These are phyloP conservation scores for Hortaea sp. DNA, from an alignment of 2,329 filamentous ascomycete species.

Conservation along the genomic window DNA sequence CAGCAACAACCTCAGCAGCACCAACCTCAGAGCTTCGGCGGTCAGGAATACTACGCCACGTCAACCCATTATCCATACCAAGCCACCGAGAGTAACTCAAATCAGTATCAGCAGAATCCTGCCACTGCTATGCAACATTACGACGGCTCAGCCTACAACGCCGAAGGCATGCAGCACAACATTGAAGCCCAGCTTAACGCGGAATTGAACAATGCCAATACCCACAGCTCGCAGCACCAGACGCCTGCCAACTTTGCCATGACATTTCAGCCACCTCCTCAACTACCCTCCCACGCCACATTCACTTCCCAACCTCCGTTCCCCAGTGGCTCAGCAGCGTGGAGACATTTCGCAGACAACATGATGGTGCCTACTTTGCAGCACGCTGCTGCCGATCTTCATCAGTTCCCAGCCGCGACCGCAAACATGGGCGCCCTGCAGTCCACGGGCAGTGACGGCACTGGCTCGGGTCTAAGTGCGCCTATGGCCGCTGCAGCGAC, in stretches of 20 bases:
- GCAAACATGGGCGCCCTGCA: neutral
- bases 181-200: slow-evolving; percentile 4
- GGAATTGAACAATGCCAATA: neutral
- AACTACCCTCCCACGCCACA: neutral
- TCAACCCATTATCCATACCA: neutral
- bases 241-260: neutral
- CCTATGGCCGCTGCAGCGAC: slow-evolving; percentile 4
- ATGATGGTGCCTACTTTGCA: slow-evolving; percentile 6
- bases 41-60: slow-evolving; percentile 2
- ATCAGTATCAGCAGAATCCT: neutral
- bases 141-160: slow-evolving; percentile 1
- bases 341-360: slow-evolving; percentile 19
- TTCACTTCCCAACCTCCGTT: neutral
- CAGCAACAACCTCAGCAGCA: neutral
- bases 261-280: neutral
- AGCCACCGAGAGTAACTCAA: neutral
- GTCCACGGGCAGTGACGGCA: neutral
- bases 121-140: neutral
- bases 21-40: neutral
- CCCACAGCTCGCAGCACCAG: slow-evolving; percentile 1
- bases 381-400: neutral
- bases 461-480: neutral
- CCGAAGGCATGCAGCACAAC: slow-evolving; percentile 1
- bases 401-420: neutral
- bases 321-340: slow-evolving; percentile 12